Conservation (phyloP, 371 early-diverging fungal genomes). For the Rhizopus delemar region DNA sequence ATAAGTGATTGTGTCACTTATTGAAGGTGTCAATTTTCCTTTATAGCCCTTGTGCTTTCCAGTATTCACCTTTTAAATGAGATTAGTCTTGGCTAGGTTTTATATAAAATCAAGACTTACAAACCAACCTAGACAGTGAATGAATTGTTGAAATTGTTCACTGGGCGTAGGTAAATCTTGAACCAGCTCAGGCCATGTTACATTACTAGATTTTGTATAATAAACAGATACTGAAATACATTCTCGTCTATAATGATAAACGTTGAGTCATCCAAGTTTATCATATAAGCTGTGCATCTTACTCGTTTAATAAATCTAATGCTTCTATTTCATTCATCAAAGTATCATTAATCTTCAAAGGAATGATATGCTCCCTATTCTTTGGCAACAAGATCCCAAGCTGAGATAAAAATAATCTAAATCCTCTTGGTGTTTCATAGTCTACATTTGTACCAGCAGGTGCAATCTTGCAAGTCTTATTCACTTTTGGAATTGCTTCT, state of each 20-base stretch:
- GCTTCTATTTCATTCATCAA: constrained; percentile 67
- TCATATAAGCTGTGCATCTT: constrained; percentile 19
- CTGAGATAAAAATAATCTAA: constrained; percentile 66
- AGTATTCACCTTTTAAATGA: constrained; percentile 43
- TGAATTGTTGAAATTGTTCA: constrained; percentile 67
- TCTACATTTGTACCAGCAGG: constrained; percentile 28
- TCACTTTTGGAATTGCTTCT: background rate
- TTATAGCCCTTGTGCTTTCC: constrained; percentile 64
- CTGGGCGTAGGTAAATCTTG: constrained; percentile 51
- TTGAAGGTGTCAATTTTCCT: constrained; percentile 56
- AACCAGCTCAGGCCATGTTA: constrained; percentile 57
- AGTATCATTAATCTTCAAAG: constrained; percentile 61
- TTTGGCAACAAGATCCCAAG: constrained; percentile 64
- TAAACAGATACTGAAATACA: constrained; percentile 68
- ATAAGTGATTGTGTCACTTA: constrained; percentile 69
- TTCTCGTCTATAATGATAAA: constrained; percentile 59
- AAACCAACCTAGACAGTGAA: constrained; percentile 73
- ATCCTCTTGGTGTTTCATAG: constrained; percentile 45
- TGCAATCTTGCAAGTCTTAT: constrained; percentile 7
- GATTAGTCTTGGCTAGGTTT: background rate
- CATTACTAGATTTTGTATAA: constrained; percentile 59
- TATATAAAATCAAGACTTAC: constrained; percentile 34
- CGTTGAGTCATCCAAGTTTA: background rate
- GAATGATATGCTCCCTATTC: constrained; percentile 59
- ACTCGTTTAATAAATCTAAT: constrained; percentile 71